Conservation (phyloP, 2,329 filamentous ascomycete species). For the Cytospora chrysosperma region DNA sequence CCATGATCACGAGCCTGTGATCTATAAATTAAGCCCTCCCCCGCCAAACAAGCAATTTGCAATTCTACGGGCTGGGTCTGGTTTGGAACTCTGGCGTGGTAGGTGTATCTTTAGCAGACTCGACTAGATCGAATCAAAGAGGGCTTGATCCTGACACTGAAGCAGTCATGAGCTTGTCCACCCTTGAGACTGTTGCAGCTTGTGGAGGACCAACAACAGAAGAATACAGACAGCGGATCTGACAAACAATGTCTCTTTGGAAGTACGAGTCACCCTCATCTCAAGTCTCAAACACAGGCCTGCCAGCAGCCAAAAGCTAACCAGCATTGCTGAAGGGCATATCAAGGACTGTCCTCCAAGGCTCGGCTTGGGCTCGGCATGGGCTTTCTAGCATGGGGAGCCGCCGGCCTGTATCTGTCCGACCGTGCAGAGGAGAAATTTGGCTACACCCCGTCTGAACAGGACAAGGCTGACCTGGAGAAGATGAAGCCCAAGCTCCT, state of each 20-base stretch:
- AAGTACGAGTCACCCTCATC: conserved; percentile 2
- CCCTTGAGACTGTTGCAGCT: neutral
- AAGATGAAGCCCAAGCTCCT: conserved; percentile 62
- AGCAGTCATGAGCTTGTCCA: neutral
- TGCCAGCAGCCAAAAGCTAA: neutral
- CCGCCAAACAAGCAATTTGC: too few relatives aligned
- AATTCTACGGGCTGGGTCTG: neutral
- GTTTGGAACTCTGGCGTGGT: neutral
- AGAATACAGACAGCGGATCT: neutral
- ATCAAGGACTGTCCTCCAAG: conserved; percentile 68
- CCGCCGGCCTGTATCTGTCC: conserved; percentile 68
- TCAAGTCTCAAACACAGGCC: neutral
- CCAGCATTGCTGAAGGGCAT: conserved; percentile 50
- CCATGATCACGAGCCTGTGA: neutral
- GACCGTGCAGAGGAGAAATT: conserved; percentile 72
- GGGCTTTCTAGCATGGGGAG: conserved; percentile 74
- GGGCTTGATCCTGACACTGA: neutral
- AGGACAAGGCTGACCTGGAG: conserved; percentile 68
- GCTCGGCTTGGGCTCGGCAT: conserved; percentile 71
- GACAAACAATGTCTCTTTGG: conserved; percentile 18
- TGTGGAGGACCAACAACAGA: neutral
- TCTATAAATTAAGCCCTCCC: neutral
- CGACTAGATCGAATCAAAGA: too few relatives aligned
- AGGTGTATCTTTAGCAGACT: neutral
- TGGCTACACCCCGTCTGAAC: conserved; percentile 68